These are phyloP conservation scores for Inga leiocalycina DNA, from an alignment of 306 rosid species.

Conservation along the genomic window DNA sequence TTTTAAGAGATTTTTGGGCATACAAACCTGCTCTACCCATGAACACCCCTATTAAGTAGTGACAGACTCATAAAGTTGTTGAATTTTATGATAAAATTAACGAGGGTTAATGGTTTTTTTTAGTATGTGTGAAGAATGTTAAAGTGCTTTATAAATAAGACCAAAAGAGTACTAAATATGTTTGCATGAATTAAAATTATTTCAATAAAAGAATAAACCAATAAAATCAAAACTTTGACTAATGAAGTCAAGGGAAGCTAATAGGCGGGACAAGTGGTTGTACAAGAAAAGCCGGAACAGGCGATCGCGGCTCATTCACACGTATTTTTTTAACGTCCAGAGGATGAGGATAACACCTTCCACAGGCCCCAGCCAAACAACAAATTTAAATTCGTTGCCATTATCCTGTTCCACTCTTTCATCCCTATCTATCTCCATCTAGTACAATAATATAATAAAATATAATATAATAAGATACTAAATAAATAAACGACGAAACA, in stretches of 20 bases:
- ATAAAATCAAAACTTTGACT: background rate
- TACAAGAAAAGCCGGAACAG: constrained; percentile 15
- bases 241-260: background rate
- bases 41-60: too few relatives aligned
- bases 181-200: background rate
- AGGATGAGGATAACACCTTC: constrained; percentile 57
- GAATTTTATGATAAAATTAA: too few relatives aligned
- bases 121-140: too few relatives aligned
- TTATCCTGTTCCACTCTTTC: constrained; percentile 4
- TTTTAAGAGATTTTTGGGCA: too few relatives aligned
- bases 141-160: too few relatives aligned
- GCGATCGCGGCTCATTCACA: constrained; percentile 29
- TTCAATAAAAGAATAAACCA: background rate
- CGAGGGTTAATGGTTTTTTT: too few relatives aligned
- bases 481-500: constrained; percentile 30
- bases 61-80: too few relatives aligned
- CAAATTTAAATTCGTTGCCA: constrained; percentile 14
- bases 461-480: background rate
- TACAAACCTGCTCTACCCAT: too few relatives aligned
- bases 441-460: constrained; percentile 5
- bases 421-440: background rate
- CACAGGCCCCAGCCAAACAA: background rate
- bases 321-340: constrained; percentile 12
- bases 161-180: background rate
- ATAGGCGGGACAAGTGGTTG: constrained; percentile 1